phyloP scores from a whole-genome alignment of 208 protist genomes.

The Wallacemonas collosoma region DNA sequence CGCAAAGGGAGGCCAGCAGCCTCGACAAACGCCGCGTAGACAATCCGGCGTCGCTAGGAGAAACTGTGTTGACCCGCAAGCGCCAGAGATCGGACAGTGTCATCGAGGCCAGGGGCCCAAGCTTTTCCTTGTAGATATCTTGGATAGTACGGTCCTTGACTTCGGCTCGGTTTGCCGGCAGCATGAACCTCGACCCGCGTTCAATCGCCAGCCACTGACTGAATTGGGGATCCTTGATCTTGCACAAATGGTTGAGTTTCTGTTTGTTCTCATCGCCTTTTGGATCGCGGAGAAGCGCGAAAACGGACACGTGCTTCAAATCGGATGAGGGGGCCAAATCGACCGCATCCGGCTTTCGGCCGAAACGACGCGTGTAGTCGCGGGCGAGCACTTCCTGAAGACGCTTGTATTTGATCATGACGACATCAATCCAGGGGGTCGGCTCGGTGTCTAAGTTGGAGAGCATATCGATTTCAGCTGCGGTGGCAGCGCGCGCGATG shows the following conservation, averaged over 20 bases:
- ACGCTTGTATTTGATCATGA: slow-evolving; percentile 56
- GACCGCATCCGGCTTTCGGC: slow-evolving; percentile 24
- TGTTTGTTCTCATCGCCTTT: slow-evolving; percentile 9
- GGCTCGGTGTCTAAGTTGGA: slow-evolving; percentile 52
- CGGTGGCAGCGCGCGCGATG: slow-evolving; percentile 24
- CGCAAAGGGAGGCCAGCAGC: slow-evolving; percentile 4
- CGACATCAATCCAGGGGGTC: slow-evolving; percentile 50
- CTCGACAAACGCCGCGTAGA: neutral
- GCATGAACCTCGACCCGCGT: slow-evolving; percentile 31
- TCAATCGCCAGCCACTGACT: slow-evolving; percentile 42
- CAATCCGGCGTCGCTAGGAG: neutral
- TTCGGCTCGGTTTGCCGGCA: slow-evolving; percentile 22
- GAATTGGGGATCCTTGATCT: slow-evolving; percentile 31
- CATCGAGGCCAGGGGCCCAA: slow-evolving; percentile 23
- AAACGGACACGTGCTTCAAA: slow-evolving; percentile 41
- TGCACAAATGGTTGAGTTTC: slow-evolving; percentile 26
- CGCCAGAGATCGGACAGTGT: slow-evolving; percentile 39
- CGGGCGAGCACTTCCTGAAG: slow-evolving; percentile 29
- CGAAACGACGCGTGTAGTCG: slow-evolving; percentile 22
- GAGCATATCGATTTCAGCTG: slow-evolving; percentile 41
- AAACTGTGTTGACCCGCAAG: slow-evolving; percentile 4
- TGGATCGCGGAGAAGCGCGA: slow-evolving; percentile 19
- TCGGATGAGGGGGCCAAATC: slow-evolving; percentile 36
- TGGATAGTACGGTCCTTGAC: slow-evolving; percentile 9
- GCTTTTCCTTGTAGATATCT: slow-evolving; percentile 16